Evolutionary conservation across 2,329 filamentous ascomycete genomes (phyloP), one percentile per base, ranked within the genome.

Genomic region (Shiraia bambusicola): DNA sequence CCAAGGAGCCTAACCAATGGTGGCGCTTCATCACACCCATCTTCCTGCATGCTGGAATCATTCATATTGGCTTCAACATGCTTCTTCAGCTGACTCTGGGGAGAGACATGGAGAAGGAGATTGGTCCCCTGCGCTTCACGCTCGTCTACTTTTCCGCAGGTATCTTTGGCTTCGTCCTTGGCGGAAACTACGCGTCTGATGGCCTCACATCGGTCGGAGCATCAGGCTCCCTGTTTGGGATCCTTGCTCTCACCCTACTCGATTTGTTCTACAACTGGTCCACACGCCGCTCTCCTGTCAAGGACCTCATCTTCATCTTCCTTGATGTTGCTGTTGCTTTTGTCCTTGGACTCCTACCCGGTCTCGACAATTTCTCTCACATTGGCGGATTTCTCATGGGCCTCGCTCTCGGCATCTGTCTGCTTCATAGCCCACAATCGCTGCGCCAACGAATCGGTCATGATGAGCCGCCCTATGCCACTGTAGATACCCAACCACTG

Each of bases 381-480:
- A 96, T 98, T 49, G 93, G 93, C 40, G 93, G 93, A 2, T 96
- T 97, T 67, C 71, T 95, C 36, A 95, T 95, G 83, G 93, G 93
- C 1, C 72, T 98, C 6, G 86, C 85, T 0, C 80, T 96, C 1
- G 93, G 93, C 10, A 77, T 97, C 37, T 94, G 85, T 49, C 77
- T 98, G 19, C 76, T 98, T 47, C 90, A 92, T 63, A 96, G 91
- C 3, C 93, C 93, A 2, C 87, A 90, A 50, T 77, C 83, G 2
- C 76, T 96, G 14, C 82, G 90, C 25, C 77, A 84, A 44, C 82
- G 86, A 31, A 86, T 91, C 42, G 87, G 86, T 11, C 75, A 82
- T 32, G 82, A 86, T 22, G 75, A 78, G 15, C 78, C 83, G 1
- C 81, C 87, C 0, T 94, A 94, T 59, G 76, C 84, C 2, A 81